Evolutionary conservation across 2,329 filamentous ascomycete species (phyloP), one percentile per base, ranked within the genome.

Genomic region (Fusarium piperis): DNA sequence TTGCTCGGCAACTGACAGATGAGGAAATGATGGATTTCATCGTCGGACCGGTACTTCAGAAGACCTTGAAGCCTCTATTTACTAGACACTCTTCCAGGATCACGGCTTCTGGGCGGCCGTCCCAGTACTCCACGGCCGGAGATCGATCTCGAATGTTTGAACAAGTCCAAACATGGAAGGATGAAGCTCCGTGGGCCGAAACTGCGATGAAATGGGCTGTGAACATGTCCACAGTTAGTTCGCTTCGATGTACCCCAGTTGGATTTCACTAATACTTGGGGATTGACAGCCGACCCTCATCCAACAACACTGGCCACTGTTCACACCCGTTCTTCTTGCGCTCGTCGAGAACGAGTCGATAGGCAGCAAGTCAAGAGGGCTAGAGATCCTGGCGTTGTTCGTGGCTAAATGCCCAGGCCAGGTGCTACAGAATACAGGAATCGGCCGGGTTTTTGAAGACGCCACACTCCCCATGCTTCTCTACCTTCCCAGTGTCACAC

Each of bases 401-500:
- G 84, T 94, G 39, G 68, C 78, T 12, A 85, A 83, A 57, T 88
- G 89, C 46, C 86, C 89, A 0, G 70, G 81, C 2, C 77, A 80
- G 6, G 83, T 91, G 3, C 84, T 95, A 48, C 79, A 79, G 13
- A 84, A 85, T 51, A 93, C 90, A 0, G 92, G 93, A 1, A 87
- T 95, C 9, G 87, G 86, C 23, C 82, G 86, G 15, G 87, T 95
- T 28, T 92, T 95, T 67, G 87, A 91, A 75, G 88, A 94, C 20
- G 88, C 91, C 4, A 81, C 94, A 2, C 87, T 91, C 71, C 93
- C 94, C 1, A 90, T 91, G 36, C 86, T 97, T n/a, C 86, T 92
- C 9, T 93, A 90, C 74, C 85, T 97, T 7, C 95, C 95, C 0
- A 89, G 87, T 13, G 83, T 97, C 44, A 97, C 94, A 0, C 90